Conservation (phyloP, 1,284 basidiomycete genomes). For the Thecaphora thlaspeos region DNA sequence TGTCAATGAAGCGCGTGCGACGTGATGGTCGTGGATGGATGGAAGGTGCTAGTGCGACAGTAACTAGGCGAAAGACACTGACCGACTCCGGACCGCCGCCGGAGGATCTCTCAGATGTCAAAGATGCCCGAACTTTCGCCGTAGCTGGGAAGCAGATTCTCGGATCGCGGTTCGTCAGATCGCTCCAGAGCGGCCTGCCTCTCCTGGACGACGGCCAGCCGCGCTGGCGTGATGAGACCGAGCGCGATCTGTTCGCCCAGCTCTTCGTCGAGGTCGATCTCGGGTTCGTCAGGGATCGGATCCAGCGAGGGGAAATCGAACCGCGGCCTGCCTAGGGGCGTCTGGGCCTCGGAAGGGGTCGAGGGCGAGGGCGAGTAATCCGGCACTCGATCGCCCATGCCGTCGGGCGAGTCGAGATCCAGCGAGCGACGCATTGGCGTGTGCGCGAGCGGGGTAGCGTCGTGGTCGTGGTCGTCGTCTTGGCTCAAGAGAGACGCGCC, state of each 20-base stretch:
- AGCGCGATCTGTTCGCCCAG: slow-evolving; percentile 32
- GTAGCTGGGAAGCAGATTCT: slow-evolving; percentile 18
- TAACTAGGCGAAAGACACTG: too few species aligned
- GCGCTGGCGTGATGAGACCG: slow-evolving; percentile 28
- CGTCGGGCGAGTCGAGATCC: slow-evolving; percentile 6
- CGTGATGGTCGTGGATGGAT: too few species aligned
- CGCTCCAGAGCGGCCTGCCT: neutral
- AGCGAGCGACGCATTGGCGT: slow-evolving; percentile 26
- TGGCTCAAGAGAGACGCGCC: too few species aligned
- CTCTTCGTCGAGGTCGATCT: slow-evolving; percentile 26
- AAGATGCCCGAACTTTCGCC: slow-evolving; percentile 33
- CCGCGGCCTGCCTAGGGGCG: neutral
- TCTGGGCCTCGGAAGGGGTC: slow-evolving; percentile 8
- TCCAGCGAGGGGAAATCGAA: slow-evolving; percentile 32
- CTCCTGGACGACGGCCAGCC: slow-evolving; percentile 2
- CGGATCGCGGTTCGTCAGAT: too few species aligned
- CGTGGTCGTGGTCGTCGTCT: slow-evolving; percentile 16
- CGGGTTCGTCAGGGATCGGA: slow-evolving; percentile 30
- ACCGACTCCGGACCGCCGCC: too few species aligned
- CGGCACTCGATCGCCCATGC: slow-evolving; percentile 1
- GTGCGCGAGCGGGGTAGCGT: slow-evolving; percentile 26
- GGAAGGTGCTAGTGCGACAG: too few species aligned
- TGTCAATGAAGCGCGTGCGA: too few species aligned
- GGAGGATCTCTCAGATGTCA: slow-evolving; percentile 2
- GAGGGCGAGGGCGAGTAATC: slow-evolving; percentile 9